Conservation (phyloP, 2,329 filamentous ascomycete species). For the Alternaria hordeiaustralica region DNA sequence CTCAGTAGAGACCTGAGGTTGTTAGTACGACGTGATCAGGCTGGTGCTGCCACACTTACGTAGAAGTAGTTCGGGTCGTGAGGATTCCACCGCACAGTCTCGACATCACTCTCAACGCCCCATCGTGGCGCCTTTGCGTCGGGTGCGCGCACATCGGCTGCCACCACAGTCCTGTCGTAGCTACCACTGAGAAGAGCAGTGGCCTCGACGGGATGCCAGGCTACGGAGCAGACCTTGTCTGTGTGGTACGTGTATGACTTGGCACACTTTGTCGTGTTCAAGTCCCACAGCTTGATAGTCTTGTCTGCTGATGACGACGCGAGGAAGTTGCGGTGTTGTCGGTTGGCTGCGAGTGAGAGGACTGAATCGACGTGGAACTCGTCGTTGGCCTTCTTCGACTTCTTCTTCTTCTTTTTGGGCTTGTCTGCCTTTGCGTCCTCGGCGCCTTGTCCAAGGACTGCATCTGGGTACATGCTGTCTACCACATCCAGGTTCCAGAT, state of each 20-base stretch:
- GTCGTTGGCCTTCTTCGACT: conserved; percentile 85
- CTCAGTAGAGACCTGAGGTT: conserved; percentile 72
- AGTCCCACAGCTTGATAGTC: conserved; percentile 97
- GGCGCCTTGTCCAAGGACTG: conserved; percentile 78
- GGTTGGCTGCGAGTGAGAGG: conserved; percentile 87
- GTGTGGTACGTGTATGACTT: conserved; percentile 96
- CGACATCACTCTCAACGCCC: conserved; percentile 95
- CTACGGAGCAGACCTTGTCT: conserved; percentile 95
- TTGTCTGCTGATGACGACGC: conserved; percentile 95
- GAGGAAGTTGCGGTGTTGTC: conserved; percentile 90
- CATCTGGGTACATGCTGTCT: conserved; percentile 98
- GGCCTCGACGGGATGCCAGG: conserved; percentile 88
- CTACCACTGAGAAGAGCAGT: conserved; percentile 91
- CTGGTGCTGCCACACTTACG: conserved; percentile 54
- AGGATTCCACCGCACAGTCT: conserved; percentile 90
- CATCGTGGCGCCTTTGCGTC: conserved; percentile 82
- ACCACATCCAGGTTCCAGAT: conserved; percentile 97
- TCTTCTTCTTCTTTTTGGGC: conserved; percentile 86
- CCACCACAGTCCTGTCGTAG: conserved; percentile 92
- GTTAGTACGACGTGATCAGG: conserved; percentile 21
- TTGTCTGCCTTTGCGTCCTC: conserved; percentile 62
- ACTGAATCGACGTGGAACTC: conserved; percentile 94
- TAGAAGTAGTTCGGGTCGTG: conserved; percentile 95
- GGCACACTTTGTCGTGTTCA: conserved; percentile 89
- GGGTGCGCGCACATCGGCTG: conserved; percentile 94